phyloP scores from a whole-genome alignment of 1,284 basidiomycete genomes.

The Entoloma clypeatum region DNA sequence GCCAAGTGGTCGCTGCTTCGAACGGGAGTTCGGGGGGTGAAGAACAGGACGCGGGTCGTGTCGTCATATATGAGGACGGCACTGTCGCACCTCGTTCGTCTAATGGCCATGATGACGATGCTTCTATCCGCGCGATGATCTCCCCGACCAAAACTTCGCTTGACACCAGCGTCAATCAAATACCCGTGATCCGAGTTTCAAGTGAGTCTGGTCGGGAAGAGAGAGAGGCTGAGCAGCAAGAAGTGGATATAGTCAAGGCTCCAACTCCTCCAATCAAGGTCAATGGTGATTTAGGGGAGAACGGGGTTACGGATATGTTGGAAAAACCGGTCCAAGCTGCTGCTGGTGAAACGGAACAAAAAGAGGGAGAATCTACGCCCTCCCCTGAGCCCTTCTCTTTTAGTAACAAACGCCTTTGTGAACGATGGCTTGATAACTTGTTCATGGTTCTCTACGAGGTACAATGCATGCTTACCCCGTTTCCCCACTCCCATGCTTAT shows the following conservation, averaged over 20 bases:
- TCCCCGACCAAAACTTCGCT: conserved; percentile 26
- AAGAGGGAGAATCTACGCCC: conserved; percentile 32
- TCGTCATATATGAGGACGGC: conserved; percentile 57
- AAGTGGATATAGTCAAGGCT: conserved; percentile 16
- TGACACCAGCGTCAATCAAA: conserved; percentile 28
- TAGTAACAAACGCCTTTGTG: conserved; percentile 94
- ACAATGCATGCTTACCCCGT: conserved; percentile 18
- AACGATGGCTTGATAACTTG: conserved; percentile 96
- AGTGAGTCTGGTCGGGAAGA: conserved; percentile 67
- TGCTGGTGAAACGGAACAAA: conserved; percentile 40
- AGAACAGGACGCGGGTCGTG: conserved; percentile 26
- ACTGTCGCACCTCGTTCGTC: conserved; percentile 28
- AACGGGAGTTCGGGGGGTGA: conserved; percentile 20
- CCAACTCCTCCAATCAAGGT: conserved; percentile 20
- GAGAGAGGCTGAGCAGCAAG: too few species aligned
- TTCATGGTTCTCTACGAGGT: conserved; percentile 99
- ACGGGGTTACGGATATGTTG: conserved; percentile 34
- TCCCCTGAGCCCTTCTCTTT: conserved; percentile 77
- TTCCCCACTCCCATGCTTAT: neutral
- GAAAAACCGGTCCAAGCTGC: conserved; percentile 66
- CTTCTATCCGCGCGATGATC: conserved; percentile 63
- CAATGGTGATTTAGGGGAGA: conserved; percentile 29
- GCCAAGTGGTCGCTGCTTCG: conserved; percentile 26
- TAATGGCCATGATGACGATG: conserved; percentile 58
- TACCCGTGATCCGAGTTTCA: conserved; percentile 90